Evolutionary conservation across 2,329 filamentous ascomycete genomes (phyloP).

Genomic region (Teratosphaeria destructans): DNA sequence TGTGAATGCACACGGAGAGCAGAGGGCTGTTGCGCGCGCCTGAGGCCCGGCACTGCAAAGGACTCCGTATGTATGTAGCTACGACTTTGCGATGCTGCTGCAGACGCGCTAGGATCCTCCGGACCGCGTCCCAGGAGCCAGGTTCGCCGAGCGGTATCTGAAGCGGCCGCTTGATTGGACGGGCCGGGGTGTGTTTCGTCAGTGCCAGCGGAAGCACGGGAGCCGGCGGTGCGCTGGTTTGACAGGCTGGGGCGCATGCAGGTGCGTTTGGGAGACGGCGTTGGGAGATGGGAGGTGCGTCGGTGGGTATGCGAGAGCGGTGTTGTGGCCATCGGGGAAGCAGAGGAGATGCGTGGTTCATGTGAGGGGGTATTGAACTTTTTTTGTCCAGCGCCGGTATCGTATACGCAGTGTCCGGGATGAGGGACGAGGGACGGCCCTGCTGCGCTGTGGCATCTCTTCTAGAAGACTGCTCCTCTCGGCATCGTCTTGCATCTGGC

Average conservation of each 20-base stretch:
- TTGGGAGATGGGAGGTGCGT: background rate
- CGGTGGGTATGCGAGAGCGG: background rate
- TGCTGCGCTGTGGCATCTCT: background rate
- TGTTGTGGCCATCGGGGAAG: conserved; percentile 1
- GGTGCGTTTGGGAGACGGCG: background rate
- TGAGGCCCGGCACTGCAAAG: background rate
- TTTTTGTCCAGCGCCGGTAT: background rate
- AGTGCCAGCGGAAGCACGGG: background rate
- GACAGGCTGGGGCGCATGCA: background rate
- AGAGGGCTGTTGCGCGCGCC: conserved; percentile 1
- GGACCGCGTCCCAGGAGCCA: conserved; percentile 3
- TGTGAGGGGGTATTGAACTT: background rate
- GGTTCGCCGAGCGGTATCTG: background rate
- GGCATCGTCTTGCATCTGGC: conserved; percentile 9
- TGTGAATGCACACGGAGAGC: background rate
- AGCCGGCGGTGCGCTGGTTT: background rate
- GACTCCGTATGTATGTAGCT: background rate
- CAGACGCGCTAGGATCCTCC: conserved; percentile 2
- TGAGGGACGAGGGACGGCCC: background rate
- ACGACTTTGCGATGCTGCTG: background rate
- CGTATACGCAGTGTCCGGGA: background rate
- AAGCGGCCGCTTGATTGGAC: background rate
- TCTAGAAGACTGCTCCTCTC: conserved; percentile 8
- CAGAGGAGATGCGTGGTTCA: background rate
- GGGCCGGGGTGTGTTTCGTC: background rate